Evolutionary conservation across 176 grass and related monocot genomes (phyloP), one percentile per base, ranked within the genome.

Genomic region (Musa schizocarpa): DNA sequence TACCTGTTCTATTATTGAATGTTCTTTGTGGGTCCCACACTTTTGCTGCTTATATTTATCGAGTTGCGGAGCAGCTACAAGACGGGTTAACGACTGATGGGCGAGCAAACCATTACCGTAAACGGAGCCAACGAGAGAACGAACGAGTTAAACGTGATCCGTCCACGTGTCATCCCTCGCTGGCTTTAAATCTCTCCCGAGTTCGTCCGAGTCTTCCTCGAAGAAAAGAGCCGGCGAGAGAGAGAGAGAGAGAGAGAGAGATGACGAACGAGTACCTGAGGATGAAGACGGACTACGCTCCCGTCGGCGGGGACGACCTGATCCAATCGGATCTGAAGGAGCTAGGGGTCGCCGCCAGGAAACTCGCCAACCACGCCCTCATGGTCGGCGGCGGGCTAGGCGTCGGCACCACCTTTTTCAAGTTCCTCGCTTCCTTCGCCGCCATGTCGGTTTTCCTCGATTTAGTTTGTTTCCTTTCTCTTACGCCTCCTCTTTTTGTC

Each of bases 281-380:
- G 52, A 89, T 90, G 87, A 86, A 86, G 79, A 89, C 80, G 72
- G 81, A 87, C 51, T 49, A 75, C 83, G 77, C 81, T 55, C 63
- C 65, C 66, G 74, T 63, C 59, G 54, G 72, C 53, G 66, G 69
- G 65, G 75, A 87, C 76, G 74, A 63, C 10, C 80, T 91, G 69
- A 78, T 98, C 73, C 83, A 91, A n/a, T 85, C 90, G 9, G 95
- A 98, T 84, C 86, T 98, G 77, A 80, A 77, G 74, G 90, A 98
- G 25, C 52, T 98, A 9, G 23, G 84, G 54, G 82, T 67, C 34
- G 95, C 95, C 13, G 82, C 81, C 58, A 55, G 73, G 77, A 98
- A 89, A 82, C 86, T 93, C 64, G 86, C 84, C 75, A 86, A 87
- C 80, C 90, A 98, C 51, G 86, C 88, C 10, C 53, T 98, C 77